Base-by-base conservation (phyloP, 2,329 filamentous ascomycete genomes). In the Exophiala sideris region DNA sequence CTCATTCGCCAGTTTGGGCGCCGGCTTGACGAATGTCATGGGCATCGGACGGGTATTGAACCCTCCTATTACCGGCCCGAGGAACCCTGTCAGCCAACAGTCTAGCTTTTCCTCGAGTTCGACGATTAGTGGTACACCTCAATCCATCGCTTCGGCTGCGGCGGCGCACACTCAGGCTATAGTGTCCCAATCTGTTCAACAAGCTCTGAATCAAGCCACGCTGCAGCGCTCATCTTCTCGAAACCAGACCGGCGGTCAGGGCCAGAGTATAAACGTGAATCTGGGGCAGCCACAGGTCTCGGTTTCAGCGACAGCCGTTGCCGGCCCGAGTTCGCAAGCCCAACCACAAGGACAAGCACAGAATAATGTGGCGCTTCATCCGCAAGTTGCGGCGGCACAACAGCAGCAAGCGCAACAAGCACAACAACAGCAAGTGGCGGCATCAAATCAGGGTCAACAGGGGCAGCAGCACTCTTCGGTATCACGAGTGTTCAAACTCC, bases 401-500 rank as follows among this genome's bases (percentile, higher is more conserved):
- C 50, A 48, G 35, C 53, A 35, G 39, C 44, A 35, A n/a, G n/a
- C n/a, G n/a, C 47, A 14, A 42, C 57, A 63, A 33, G 56, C 62
- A 14, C 56, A 65, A 45, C 56, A 58, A 24, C 61, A 64, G 10
- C 45, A 47, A 7, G 58, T 57, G 34, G 52, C 48, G 38, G 42
- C 42, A 11, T 10, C 49, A 34, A 50, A 59, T n/a, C 63, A 69
- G 29, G 66, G 64, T 29, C 69, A 66, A 42, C 62, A 39, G 48
- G 21, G 61, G 41, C 48, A 32, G 38, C 67, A 47, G 38, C 47
- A 52, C 7, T 46, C 41, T 14, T 48, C 69, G 16, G 78, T 77
- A 34, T 79, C 82, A 9, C 72, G 94, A 20, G 88, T 99, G 2
- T 99, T 97, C 77, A 99, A 99, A 72, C 78, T 97, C 34, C 94